Conservation (phyloP, 208 protist genomes). For the Plasmodiophora brassicae region DNA sequence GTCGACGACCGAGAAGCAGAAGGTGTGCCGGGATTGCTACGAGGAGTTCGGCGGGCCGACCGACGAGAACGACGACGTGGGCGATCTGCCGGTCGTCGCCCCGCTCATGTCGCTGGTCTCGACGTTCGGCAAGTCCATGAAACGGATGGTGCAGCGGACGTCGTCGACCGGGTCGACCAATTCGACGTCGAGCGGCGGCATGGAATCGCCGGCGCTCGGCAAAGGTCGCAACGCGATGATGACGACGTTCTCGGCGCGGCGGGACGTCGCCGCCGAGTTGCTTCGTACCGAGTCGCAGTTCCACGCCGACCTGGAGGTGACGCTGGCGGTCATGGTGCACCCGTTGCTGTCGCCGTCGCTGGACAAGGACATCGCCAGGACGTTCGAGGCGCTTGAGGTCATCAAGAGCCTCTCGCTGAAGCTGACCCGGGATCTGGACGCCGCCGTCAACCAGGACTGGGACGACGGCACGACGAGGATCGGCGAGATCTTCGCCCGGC, state of each 20-base stretch:
- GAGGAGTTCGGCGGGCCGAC: neutral
- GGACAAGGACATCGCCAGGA: neutral
- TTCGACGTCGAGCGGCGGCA: neutral
- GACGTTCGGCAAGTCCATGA: neutral
- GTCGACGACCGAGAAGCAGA: neutral
- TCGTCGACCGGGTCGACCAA: neutral
- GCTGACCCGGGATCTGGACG: neutral
- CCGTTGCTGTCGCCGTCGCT: neutral
- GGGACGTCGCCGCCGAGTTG: neutral
- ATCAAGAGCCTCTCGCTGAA: neutral
- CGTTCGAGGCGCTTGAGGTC: conserved; percentile 21
- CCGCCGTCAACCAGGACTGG: neutral
- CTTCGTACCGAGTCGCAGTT: neutral
- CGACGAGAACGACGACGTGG: neutral
- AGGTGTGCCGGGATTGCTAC: neutral
- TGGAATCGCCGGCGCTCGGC: neutral
- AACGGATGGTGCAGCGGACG: neutral
- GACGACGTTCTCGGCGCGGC: neutral
- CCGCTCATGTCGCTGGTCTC: neutral
- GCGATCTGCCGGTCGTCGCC: neutral
- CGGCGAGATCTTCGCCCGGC: neutral
- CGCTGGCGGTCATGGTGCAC: neutral
- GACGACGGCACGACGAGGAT: neutral
- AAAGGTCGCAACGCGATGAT: neutral
- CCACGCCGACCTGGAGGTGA: neutral